Evolutionary conservation across 352 stramenopile genomes (phyloP), one percentile per base, ranked within the genome.

Genomic region (Phytophthora boehmeriae): DNA sequence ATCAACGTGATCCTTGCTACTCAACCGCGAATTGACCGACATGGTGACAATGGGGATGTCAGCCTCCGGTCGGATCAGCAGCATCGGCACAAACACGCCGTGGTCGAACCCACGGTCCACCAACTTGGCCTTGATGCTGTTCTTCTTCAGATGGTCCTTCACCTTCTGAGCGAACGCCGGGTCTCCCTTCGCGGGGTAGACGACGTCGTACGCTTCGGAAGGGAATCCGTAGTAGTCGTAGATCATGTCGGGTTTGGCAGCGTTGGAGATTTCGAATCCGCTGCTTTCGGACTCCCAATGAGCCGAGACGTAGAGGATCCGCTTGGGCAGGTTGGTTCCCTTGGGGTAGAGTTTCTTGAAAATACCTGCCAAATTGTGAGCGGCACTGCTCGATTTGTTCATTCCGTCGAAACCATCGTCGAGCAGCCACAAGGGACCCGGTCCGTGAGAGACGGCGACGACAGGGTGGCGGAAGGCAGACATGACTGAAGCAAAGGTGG

Each of bases 141-240:
- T 58, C 14, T 58, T 41, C 4, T 47, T 8, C 0, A 97, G 63
- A 9, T 90, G 44, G 0, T 60, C 34, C n/a, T 89, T 60, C 51
- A 97, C 89, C 53, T 73, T 60, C 20, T 71, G 10, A 0, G 88
- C 86, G 4, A 97, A 66, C 8, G 45, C 56, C 0, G 83, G 85
- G 50, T 82, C 57, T 11, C 88, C 89, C 13, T 77, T 80, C 10
- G 79, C 86, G 3, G 76, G 63, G 54, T 97, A 97, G 28, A 81
- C 63, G 57, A 90, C 75, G 22, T 95, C 27, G 73, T 98, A 98
- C 8, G 83, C 68, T 54, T 96, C 68, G 1, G 36, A 25, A 8
- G 87, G 88, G 61, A 98, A 98, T 8, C 84, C 83, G 52, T 80
- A 86, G 72, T 97, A 98, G 71, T 98, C 92, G 74, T 83, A 97